phyloP scores from a whole-genome alignment of 1,284 basidiomycete genomes.

The Trametes pubescens region DNA sequence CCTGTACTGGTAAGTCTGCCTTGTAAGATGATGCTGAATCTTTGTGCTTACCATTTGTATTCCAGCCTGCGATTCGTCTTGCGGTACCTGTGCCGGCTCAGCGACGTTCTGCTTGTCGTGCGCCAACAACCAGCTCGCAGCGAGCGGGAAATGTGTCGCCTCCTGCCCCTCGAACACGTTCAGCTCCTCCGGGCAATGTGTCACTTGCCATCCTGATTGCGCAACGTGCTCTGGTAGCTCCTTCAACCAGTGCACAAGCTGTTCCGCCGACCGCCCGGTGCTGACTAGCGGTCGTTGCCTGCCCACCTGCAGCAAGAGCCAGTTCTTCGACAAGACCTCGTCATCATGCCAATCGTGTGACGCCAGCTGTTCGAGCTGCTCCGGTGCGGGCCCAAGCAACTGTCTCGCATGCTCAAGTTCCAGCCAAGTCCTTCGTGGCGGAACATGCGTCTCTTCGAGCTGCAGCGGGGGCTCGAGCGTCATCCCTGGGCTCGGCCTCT shows the following conservation, averaged over 20 bases:
- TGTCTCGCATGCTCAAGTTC: conserved; percentile 79
- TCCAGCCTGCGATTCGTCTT: conserved; percentile 77
- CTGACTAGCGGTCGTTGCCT: conserved; percentile 77
- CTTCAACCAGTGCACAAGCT: conserved; percentile 81
- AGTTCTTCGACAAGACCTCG: conserved; percentile 75
- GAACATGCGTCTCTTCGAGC: conserved; percentile 67
- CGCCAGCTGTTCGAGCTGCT: conserved; percentile 77
- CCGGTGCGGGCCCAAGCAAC: conserved; percentile 63
- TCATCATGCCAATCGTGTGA: conserved; percentile 76
- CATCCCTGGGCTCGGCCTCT: conserved; percentile 75
- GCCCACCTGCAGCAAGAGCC: conserved; percentile 71
- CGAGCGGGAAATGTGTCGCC: conserved; percentile 73
- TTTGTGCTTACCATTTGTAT: conserved; percentile 16
- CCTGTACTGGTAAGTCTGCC: conserved; percentile 60
- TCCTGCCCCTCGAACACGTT: conserved; percentile 79
- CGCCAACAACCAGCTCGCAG: conserved; percentile 66
- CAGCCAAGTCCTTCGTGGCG: conserved; percentile 65
- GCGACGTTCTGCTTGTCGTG: conserved; percentile 79
- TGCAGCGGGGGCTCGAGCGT: conserved; percentile 63
- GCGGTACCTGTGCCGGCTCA: conserved; percentile 71
- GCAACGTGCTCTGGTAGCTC: conserved; percentile 74
- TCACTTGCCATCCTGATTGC: conserved; percentile 83
- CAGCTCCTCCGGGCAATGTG: conserved; percentile 67
- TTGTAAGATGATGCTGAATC: background rate
- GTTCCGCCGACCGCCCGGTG: conserved; percentile 72